A percentile compares a stretch with the other conserved stretches of the same genome.
Conservation (phyloP, 352 stramenopile genomes). For the Aphanomyces invadans region DNA sequence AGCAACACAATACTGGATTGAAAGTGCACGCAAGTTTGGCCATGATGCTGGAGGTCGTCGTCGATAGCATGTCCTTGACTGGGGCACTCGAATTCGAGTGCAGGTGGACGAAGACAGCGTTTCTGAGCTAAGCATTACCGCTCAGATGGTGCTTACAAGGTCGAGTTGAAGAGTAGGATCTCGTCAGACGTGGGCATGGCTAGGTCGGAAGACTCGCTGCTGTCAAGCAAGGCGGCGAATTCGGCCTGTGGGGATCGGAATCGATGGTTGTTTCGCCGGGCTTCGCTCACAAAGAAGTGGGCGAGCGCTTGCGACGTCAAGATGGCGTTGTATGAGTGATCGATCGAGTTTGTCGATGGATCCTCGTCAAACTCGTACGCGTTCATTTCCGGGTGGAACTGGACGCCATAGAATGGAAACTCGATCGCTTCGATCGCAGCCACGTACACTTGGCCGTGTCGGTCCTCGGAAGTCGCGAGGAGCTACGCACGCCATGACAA, state of each 20-base stretch:
- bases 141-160: neutral
- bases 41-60: too few relatives aligned
- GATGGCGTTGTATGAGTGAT: constrained; percentile 66
- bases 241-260: constrained; percentile 48
- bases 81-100: too few relatives aligned
- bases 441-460: constrained; percentile 69
- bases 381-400: constrained; percentile 92
- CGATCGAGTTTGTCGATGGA: constrained; percentile 57
- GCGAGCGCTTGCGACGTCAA: constrained; percentile 45
- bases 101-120: too few relatives aligned
- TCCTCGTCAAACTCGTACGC: constrained; percentile 78
- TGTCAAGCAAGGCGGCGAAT: constrained; percentile 52
- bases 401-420: constrained; percentile 82
- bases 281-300: constrained; percentile 67
- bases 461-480: constrained; percentile 53
- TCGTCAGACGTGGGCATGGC: constrained; percentile 51
- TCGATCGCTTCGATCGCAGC: constrained; percentile 78
- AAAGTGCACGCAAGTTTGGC: too few relatives aligned
- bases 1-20: too few relatives aligned
- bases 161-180: constrained; percentile 47
- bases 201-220: constrained; percentile 51
- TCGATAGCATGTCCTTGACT: too few relatives aligned
- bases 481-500: neutral
- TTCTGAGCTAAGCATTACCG: neutral
- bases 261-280: constrained; percentile 49